Percentiles rank a stretch among this genome's conserved stretches.
Evolutionary conservation across 1,139 yeast species (phyloP).

Genomic region (Candida neerlandica): DNA sequence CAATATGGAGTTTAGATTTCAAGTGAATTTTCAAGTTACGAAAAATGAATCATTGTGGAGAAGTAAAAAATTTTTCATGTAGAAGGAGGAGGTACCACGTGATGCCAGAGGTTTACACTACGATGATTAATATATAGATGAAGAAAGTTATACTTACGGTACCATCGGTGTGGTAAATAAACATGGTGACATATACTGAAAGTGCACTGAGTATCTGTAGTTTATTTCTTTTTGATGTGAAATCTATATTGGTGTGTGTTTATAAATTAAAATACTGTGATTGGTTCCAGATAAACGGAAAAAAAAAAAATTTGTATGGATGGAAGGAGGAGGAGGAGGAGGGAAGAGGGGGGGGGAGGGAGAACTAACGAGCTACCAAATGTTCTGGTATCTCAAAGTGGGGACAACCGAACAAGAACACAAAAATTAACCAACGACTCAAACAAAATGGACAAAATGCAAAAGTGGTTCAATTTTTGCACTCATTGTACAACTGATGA

Average conservation of each 20-base stretch:
- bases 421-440: too few relatives aligned
- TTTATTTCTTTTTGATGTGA: too few relatives aligned
- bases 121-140: too few relatives aligned
- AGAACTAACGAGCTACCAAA: background rate
- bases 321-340: background rate
- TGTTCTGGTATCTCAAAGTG: background rate
- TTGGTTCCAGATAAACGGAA: constrained; percentile 4
- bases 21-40: background rate
- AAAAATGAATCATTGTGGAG: background rate
- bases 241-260: constrained; percentile 50
- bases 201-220: too few relatives aligned
- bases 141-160: too few relatives aligned
- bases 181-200: too few relatives aligned
- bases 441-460: too few relatives aligned
- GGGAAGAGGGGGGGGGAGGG: background rate
- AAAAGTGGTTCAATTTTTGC: background rate
- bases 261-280: constrained; percentile 1
- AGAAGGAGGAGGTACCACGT: background rate
- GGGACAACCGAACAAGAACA: background rate
- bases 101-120: too few relatives aligned
- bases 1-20: background rate
- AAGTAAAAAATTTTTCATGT: background rate
- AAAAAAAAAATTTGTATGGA: background rate
- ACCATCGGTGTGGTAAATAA: too few relatives aligned
- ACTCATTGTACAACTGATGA: too few relatives aligned